A percentile compares a stretch with the other conserved stretches of the same genome.
phyloP scores from a whole-genome alignment of 73 alveolate genomes.

The Tetrahymena elliotti region DNA sequence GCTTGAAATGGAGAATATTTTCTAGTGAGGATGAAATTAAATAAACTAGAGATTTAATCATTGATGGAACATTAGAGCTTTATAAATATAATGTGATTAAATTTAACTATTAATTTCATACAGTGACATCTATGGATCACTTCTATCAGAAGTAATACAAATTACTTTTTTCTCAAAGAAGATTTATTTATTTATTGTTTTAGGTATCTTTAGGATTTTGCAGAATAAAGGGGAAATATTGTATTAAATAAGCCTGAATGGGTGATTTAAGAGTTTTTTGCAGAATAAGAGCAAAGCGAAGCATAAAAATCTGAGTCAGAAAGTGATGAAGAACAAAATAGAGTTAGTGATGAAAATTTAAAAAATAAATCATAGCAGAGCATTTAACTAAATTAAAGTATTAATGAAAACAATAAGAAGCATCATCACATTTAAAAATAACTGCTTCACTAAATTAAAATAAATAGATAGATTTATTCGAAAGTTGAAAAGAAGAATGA shows the following conservation, averaged over 20 bases:
- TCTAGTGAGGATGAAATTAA: background rate
- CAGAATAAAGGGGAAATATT: background rate
- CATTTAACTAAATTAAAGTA: background rate
- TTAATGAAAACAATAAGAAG: background rate
- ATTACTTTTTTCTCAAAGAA: background rate
- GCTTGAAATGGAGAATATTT: background rate
- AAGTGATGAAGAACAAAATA: background rate
- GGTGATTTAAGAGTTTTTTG: background rate
- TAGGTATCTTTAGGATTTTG: background rate
- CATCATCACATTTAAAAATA: too few species aligned
- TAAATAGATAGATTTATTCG: background rate
- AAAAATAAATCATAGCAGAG: background rate
- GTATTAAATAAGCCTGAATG: background rate
- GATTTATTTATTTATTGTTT: background rate
- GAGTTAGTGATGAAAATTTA: background rate
- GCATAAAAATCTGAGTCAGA: background rate
- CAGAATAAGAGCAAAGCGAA: background rate
- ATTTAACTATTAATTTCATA: background rate
- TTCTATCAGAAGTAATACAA: background rate
- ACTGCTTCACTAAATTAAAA: background rate
- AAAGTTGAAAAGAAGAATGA: background rate
- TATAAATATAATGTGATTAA: background rate
- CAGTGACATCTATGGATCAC: background rate
- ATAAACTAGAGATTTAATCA: background rate
- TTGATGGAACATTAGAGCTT: background rate